Evolutionary conservation across 179 eudicot genomes (phyloP).

Genomic region (Corrigiola litoralis): DNA sequence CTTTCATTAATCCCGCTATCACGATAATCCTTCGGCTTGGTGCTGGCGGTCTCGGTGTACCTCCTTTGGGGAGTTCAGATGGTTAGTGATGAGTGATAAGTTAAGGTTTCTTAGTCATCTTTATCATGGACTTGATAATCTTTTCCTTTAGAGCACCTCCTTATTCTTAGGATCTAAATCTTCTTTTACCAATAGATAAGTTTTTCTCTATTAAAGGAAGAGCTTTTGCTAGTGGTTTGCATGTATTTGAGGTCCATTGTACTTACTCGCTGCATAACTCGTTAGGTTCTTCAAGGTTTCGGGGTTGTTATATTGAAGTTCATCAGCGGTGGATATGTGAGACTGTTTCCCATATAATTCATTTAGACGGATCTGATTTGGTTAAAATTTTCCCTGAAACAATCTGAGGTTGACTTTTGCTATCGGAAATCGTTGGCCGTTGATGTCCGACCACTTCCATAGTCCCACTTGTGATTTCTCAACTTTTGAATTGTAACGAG

Average conservation of each 20-base stretch:
- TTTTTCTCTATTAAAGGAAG: neutral
- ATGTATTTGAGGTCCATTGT: neutral
- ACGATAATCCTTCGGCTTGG: constrained; percentile 89
- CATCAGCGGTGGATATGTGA: no score
- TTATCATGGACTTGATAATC: neutral
- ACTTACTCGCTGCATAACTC: neutral
- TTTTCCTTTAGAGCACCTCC: neutral
- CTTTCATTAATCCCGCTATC: constrained; percentile 83
- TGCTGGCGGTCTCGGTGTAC: constrained; percentile 98
- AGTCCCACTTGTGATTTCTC: no score
- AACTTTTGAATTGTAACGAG: no score
- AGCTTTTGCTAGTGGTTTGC: neutral
- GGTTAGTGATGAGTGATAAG: constrained; percentile 45
- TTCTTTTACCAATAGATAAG: neutral
- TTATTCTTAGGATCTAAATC: neutral
- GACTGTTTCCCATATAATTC: no score
- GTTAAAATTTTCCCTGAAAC: no score
- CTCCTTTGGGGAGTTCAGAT: constrained; percentile 90
- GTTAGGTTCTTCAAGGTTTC: no score
- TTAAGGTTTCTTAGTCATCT: neutral
- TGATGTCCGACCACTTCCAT: no score
- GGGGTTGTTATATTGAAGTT: no score
- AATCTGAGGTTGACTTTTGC: no score
- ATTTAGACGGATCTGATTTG: no score
- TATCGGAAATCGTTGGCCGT: no score